These are phyloP conservation scores for Trapa incisa DNA, from an alignment of 345 rosid genomes.

Conservation along the genomic window DNA sequence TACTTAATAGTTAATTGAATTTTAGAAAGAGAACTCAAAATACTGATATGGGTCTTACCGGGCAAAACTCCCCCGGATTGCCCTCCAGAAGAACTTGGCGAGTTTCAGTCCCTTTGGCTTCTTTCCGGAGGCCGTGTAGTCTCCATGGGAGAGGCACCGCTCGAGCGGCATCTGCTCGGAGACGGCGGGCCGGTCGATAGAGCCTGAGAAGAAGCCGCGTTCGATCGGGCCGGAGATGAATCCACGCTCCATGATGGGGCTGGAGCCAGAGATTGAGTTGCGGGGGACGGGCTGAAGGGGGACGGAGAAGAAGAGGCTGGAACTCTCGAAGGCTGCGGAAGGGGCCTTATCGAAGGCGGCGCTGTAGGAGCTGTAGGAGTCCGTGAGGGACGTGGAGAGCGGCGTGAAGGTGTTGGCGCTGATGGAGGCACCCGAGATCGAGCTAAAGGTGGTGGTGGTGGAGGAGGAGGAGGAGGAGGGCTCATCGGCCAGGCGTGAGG, in stretches of 20 bases:
- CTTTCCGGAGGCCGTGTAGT: slow-evolving; percentile 5
- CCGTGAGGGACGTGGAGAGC: slow-evolving; percentile 42
- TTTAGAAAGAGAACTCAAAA: too few species aligned
- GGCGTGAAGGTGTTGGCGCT: slow-evolving; percentile 83
- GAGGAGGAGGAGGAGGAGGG: slow-evolving; percentile 2
- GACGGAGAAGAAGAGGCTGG: slow-evolving; percentile 62
- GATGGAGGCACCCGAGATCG: slow-evolving; percentile 94
- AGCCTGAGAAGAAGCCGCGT: slow-evolving; percentile 33
- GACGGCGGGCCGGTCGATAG: slow-evolving; percentile 16
- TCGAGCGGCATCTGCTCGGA: background rate
- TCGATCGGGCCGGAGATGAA: slow-evolving; percentile 32
- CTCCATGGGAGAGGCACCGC: slow-evolving; percentile 11
- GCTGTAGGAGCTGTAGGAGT: slow-evolving; percentile 22
- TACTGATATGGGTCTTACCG: background rate
- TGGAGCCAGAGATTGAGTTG: slow-evolving; percentile 30
- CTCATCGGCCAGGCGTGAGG: slow-evolving; percentile 23
- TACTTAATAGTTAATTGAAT: too few species aligned
- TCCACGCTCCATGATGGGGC: slow-evolving; percentile 35
- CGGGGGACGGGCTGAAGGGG: slow-evolving; percentile 76
- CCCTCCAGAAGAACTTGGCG: slow-evolving; percentile 26
- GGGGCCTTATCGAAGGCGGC: slow-evolving; percentile 38
- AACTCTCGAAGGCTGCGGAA: slow-evolving; percentile 66
- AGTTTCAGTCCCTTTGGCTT: slow-evolving; percentile 25
- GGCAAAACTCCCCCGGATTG: slow-evolving; percentile 28
- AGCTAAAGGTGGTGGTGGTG: slow-evolving; percentile 34